Percentiles rank a stretch among this genome's conserved stretches.
phyloP scores from a whole-genome alignment of 352 stramenopile genomes.

The Salisapilia sapeloensis region DNA sequence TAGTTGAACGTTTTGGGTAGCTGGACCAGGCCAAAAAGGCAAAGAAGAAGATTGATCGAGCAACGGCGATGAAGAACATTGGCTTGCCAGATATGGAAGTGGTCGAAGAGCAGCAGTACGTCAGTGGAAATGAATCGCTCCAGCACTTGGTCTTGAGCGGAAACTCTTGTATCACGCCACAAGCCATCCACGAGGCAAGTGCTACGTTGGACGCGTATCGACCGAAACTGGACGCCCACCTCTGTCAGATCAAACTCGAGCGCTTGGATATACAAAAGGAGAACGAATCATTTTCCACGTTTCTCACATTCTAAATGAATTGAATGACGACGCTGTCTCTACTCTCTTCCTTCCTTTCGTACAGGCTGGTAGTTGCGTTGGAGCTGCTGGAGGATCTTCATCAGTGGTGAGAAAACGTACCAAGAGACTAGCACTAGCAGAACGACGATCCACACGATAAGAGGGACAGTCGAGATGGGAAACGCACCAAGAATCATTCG shows the following conservation, averaged over 20 bases:
- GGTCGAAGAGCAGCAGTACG: conserved; percentile 32
- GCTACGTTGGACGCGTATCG: conserved; percentile 16
- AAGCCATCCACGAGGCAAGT: conserved; percentile 18
- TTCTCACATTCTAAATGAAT: conserved; percentile 3
- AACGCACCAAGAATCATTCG: neutral
- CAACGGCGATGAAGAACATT: conserved; percentile 23
- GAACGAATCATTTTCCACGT: conserved; percentile 1
- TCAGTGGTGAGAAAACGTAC: too few species aligned
- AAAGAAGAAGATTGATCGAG: conserved; percentile 63
- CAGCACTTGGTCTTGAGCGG: conserved; percentile 49
- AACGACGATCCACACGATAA: neutral
- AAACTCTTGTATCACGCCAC: conserved; percentile 19
- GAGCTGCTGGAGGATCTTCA: too few species aligned
- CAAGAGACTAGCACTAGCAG: too few species aligned
- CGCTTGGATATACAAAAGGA: conserved; percentile 6
- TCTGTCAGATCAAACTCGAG: conserved; percentile 50
- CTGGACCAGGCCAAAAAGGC: conserved; percentile 64
- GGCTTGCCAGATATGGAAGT: conserved; percentile 38
- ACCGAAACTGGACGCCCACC: conserved; percentile 20
- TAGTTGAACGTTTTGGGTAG: neutral
- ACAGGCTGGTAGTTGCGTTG: too few species aligned
- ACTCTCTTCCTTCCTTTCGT: too few species aligned
- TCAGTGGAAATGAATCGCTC: conserved; percentile 29
- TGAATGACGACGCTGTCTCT: too few species aligned
- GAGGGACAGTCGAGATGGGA: neutral